Percentiles rank a stretch among this genome's conserved stretches.
These are phyloP conservation scores for Xylaria sp. DNA, from an alignment of 2,329 filamentous ascomycete genomes.

Conservation along the genomic window DNA sequence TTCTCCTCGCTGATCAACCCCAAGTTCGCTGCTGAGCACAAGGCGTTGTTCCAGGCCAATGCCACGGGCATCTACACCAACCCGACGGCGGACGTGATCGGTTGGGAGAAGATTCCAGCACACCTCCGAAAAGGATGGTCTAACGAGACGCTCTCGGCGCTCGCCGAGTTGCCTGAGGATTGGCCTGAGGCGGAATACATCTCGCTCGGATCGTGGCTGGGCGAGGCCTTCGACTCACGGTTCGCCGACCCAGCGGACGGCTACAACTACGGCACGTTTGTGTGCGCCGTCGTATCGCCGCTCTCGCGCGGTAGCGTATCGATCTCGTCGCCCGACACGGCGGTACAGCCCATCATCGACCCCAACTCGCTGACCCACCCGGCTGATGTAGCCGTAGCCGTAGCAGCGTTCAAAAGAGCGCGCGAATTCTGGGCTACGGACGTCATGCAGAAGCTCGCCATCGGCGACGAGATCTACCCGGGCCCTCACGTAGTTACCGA, in stretches of 20 bases:
- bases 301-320: conserved; percentile 63
- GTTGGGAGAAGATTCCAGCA: conserved; percentile 43
- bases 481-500: conserved; percentile 63
- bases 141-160: conserved; percentile 25
- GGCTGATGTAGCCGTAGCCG: conserved; percentile 67
- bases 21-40: conserved; percentile 31
- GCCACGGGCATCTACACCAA: conserved; percentile 39
- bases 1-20: conserved; percentile 37
- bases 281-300: conserved; percentile 34
- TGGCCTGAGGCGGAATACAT: conserved; percentile 47
- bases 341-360: conserved; percentile 39
- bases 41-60: conserved; percentile 34
- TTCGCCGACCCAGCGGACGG: conserved; percentile 35
- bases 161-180: conserved; percentile 39
- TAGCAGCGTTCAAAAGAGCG: conserved; percentile 66
- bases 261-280: conserved; percentile 38
- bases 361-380: conserved; percentile 40
- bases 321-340: conserved; percentile 57
- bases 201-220: conserved; percentile 33
- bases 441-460: conserved; percentile 69
- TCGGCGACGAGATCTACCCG: conserved; percentile 66
- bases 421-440: conserved; percentile 65
- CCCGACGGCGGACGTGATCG: conserved; percentile 36
- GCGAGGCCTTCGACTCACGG: conserved; percentile 37
- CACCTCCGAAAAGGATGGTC: conserved; percentile 30